phyloP scores from a whole-genome alignment of 148 eudicot species.

The Vaccinium darrowii region DNA sequence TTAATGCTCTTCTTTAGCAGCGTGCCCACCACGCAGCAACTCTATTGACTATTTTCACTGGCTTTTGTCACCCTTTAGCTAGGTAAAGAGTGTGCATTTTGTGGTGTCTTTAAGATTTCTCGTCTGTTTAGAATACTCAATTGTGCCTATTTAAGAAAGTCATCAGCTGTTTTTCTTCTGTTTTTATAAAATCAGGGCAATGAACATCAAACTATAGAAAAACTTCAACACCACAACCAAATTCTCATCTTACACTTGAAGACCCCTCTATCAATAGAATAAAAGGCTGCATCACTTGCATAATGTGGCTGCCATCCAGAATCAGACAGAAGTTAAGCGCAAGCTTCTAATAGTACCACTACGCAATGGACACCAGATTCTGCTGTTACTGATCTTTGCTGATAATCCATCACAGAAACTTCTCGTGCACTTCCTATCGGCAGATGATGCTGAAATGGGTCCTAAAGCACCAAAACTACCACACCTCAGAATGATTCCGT shows the following conservation, averaged over 20 bases:
- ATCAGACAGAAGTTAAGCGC: neutral
- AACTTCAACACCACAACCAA: neutral
- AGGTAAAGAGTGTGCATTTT: neutral
- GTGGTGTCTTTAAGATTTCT: neutral
- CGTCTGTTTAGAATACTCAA: neutral
- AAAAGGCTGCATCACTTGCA: neutral
- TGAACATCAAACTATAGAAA: neutral
- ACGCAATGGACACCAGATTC: neutral
- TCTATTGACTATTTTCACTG: neutral
- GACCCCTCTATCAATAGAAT: neutral
- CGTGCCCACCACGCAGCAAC: no score
- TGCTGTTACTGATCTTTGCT: neutral
- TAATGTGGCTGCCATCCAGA: neutral
- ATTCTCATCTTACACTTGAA: neutral
- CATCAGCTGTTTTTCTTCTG: neutral
- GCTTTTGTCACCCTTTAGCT: neutral
- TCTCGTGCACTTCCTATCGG: neutral
- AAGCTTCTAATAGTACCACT: neutral
- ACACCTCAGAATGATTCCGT: neutral
- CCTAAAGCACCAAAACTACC: neutral
- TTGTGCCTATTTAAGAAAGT: neutral
- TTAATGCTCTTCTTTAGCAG: no score
- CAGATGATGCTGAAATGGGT: conserved; percentile 5
- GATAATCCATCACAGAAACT: neutral
- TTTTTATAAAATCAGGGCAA: neutral